Percentiles rank a stretch among this genome's conserved stretches.
Evolutionary conservation across 23 red algal species (phyloP).

Genomic region (Agarophyton chilense): DNA sequence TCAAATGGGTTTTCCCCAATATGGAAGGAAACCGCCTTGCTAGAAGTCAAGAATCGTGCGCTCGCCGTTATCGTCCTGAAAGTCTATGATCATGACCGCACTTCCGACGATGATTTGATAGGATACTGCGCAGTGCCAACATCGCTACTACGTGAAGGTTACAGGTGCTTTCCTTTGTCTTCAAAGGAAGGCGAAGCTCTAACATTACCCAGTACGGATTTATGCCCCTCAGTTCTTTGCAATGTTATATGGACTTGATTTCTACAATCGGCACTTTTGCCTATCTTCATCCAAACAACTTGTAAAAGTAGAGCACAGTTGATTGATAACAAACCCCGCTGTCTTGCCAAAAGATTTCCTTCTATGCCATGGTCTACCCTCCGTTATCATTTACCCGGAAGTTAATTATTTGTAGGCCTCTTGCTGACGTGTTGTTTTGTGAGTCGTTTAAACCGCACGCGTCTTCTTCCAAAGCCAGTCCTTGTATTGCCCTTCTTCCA

Average conservation of each 20-base stretch:
- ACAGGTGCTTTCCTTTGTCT: slow-evolving; percentile 42
- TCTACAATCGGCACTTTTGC: not conserved
- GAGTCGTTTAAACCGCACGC: not conserved
- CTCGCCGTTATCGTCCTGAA: slow-evolving; percentile 52
- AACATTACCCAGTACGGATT: slow-evolving; percentile 15
- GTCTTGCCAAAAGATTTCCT: too few relatives aligned
- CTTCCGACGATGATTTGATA: slow-evolving; percentile 61
- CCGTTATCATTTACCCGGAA: not conserved
- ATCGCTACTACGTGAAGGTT: slow-evolving; percentile 26
- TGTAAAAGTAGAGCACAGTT: not conserved
- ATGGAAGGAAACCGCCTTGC: slow-evolving; percentile 39
- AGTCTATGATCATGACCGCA: slow-evolving; percentile 65
- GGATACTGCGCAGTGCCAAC: slow-evolving; percentile 56
- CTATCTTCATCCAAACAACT: slow-evolving; percentile 4
- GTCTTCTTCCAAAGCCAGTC: slow-evolving; percentile 70
- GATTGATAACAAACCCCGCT: not conserved
- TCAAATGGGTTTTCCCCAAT: slow-evolving; percentile 35
- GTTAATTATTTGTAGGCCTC: not conserved
- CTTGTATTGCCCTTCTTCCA: slow-evolving; percentile 48
- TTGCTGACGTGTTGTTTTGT: not conserved
- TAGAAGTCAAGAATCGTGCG: slow-evolving; percentile 29
- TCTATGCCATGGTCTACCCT: too few relatives aligned
- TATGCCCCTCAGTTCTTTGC: slow-evolving; percentile 56
- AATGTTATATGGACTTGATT: slow-evolving; percentile 29
- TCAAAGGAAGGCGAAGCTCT: slow-evolving; percentile 29